Evolutionary conservation across 352 stramenopile genomes (phyloP), one percentile per base, ranked within the genome.

Genomic region (Discostella stelligera): DNA sequence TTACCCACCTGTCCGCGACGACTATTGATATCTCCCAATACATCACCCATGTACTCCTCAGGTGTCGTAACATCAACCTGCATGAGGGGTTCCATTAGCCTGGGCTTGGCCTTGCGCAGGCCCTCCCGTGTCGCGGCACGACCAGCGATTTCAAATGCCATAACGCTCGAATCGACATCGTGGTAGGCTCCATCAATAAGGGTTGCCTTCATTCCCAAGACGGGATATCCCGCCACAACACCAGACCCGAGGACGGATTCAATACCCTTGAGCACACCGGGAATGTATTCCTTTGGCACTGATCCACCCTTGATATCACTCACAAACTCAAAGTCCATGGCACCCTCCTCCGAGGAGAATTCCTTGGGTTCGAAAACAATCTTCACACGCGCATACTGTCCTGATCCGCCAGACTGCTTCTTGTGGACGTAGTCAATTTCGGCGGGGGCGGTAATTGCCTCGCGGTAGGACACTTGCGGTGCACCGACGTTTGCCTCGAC

Each of bases 341-440:
- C 44, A 32, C 82, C 86, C 27, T 92, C 85, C 65, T 94, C 90
- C 23, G 91, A 82, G 50, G 82, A 87, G 64, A 91, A 87, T 48
- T 91, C 84, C 75, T 94, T 94, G 11, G 92, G 91, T 59, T 93
- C 89, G 67, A 96, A 95, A 14, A 89, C 77, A 61, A 95, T 79
- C 82, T 96, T 95, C 48, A 95, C 79, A 74, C 89, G 82, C 20
- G 91, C 92, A 74, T 94, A 96, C 84, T 96, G 92, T 58, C 92
- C 92, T 39, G 88, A 94, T 61, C 92, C 92, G 77, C 92, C 92
- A 37, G 91, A 94, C 75, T 96, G 92, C 80, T 96, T 96, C 85
- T 96, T 96, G 85, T 96, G 91, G 46, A 83, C 94, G 89, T 95
- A 95, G 74, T 96, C 91, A 49, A 96, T 83, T 74, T 95, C 90